A percentile compares a stretch with the other conserved stretches of the same genome.
These are phyloP conservation scores for Dillenia suffruticosa DNA, from an alignment of 164 flowering plant species.

Conservation along the genomic window DNA sequence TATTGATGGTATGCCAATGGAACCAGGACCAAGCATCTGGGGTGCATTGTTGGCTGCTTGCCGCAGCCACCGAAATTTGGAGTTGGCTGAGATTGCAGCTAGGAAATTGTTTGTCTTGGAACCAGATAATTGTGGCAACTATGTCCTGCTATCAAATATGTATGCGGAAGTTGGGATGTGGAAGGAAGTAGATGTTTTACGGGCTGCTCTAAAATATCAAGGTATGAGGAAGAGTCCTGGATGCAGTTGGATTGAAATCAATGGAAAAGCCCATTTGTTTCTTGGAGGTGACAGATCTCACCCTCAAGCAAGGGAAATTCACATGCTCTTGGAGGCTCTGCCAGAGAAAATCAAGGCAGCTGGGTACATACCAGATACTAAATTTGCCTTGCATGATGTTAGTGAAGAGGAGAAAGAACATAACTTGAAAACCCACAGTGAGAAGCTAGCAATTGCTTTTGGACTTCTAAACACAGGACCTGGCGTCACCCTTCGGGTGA, in stretches of 20 bases:
- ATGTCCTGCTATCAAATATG: slow-evolving; percentile 50
- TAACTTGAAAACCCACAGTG: slow-evolving; percentile 29
- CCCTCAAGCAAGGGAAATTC: slow-evolving; percentile 36
- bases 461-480: slow-evolving; percentile 41
- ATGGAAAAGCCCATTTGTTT: slow-evolving; percentile 42
- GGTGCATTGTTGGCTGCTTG: slow-evolving; percentile 59
- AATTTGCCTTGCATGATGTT: slow-evolving; percentile 41
- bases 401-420: slow-evolving; percentile 46
- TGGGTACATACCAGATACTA: slow-evolving; percentile 45
- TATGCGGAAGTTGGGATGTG: slow-evolving; percentile 55
- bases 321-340: slow-evolving; percentile 30
- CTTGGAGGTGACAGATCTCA: slow-evolving; percentile 47
- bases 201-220: slow-evolving; percentile 24
- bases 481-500: slow-evolving; percentile 38
- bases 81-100: slow-evolving; percentile 54
- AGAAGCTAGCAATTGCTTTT: slow-evolving; percentile 54
- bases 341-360: slow-evolving; percentile 35
- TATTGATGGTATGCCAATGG: slow-evolving; percentile 30
- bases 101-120: slow-evolving; percentile 41
- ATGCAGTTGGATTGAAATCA: slow-evolving; percentile 53
- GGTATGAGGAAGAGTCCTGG: slow-evolving; percentile 49
- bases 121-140: slow-evolving; percentile 53
- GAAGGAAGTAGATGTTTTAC: slow-evolving; percentile 41
- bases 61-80: slow-evolving; percentile 34
- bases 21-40: slow-evolving; percentile 52